Evolutionary conservation across 1,284 basidiomycete species (phyloP), one percentile per base, ranked within the genome.

Genomic region (Malassezia caprae): DNA sequence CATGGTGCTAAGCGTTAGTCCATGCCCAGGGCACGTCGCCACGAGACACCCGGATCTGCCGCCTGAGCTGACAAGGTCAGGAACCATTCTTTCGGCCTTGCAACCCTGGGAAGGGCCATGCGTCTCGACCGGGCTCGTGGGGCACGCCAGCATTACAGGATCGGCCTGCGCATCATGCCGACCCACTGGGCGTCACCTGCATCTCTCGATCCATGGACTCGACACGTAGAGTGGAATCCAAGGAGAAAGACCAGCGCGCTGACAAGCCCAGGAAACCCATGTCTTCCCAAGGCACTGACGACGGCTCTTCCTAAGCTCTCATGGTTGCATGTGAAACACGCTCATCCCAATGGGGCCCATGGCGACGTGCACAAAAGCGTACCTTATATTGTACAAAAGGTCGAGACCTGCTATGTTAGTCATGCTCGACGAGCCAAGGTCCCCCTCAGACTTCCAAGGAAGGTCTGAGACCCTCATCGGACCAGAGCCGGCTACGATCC

Each of bases 401-500:
- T 13, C 12, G 12, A 39, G 19, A 39, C 21, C 28, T 48, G 28
- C 11, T 17, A 43, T 43, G 49, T 43, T 19, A 24, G 30, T 32
- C 7, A 26, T 43, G 21, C 15, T 43, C 41, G 15, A 31, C 6
- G 19, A 24, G 24, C 26, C 10, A 30, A 23, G n/a, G 12, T 37
- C 28, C 54, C 54, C 54, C 67, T 73, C 71, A 71, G 71, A 73
- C 71, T 72, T 73, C 71, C 71, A 73, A 73, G 71, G 71, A 73
- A 73, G 71, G 71, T 72, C 69, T 70, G 65, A 58, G 61, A 64
- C 71, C 69, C 71, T 73, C 71, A 73, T 69, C 62, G 54, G 57
- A 64, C 65, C 71, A 73, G 61, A 64, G 68, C 68, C 60, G 68
- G 71, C 71, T 71, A 61, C 71, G 28, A 73, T 67, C 68, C 67